Conservation (phyloP, 441 rosid genomes). For the Kokia cookei region DNA sequence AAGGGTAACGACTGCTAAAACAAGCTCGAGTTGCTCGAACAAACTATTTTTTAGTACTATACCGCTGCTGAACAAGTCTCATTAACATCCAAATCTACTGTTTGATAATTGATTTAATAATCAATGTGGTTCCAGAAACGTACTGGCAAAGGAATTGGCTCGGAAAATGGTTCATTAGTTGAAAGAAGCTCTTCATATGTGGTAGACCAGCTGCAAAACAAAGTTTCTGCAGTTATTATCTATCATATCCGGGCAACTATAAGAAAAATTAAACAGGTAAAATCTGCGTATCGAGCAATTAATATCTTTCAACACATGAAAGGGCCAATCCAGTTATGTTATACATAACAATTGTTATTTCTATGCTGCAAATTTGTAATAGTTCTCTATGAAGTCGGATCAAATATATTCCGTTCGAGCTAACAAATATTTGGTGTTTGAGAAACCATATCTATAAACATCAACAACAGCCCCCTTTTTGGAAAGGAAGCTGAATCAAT, state of each 20-base stretch:
- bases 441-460: neutral
- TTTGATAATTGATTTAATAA: neutral
- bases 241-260: neutral
- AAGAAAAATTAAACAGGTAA: neutral
- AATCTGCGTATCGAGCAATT: neutral
- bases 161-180: constrained; percentile 69
- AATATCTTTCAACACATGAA: neutral
- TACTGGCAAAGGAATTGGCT: constrained; percentile 81
- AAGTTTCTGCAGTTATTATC: constrained; percentile 16
- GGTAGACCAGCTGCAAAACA: constrained; percentile 72
- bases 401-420: neutral
- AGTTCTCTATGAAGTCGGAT: neutral
- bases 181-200: constrained; percentile 82
- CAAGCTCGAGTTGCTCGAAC: neutral
- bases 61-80: neutral
- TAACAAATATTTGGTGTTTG: neutral
- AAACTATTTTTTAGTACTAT: neutral
- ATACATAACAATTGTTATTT: neutral
- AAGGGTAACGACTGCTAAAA: neutral
- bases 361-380: neutral
- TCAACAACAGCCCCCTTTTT: neutral
- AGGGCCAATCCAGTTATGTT: neutral
- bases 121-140: constrained; percentile 7
- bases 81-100: neutral
- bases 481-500: neutral